These are phyloP conservation scores for Chalciporus sphaerocephalus DNA, from an alignment of 768 basidiomycete species.

Conservation along the genomic window DNA sequence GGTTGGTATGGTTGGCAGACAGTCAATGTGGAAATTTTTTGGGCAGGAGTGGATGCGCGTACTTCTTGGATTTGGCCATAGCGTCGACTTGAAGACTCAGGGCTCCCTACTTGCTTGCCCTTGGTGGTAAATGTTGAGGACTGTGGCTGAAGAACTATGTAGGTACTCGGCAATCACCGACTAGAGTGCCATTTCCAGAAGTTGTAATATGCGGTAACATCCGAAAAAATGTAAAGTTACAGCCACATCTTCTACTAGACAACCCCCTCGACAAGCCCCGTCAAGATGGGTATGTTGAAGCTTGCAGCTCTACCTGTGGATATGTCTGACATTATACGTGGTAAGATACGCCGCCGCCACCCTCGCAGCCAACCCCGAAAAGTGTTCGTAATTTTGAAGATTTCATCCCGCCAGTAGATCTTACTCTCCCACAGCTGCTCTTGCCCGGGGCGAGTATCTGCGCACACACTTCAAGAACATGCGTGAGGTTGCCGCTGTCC, in stretches of 20 bases:
- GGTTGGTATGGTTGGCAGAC: conserved; percentile 72
- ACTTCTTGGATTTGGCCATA: conserved; percentile 99
- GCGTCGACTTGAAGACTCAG: conserved; percentile 21
- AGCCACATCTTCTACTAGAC: conserved; percentile 35
- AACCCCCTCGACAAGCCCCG: conserved; percentile 37
- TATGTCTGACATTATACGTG: conserved; percentile 31
- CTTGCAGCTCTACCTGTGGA: conserved; percentile 11
- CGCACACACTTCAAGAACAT: conserved; percentile 99
- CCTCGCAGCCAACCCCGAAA: conserved; percentile 89
- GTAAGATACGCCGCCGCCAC: conserved; percentile 93
- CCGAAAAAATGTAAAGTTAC: conserved; percentile 32
- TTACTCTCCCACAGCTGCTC: conserved; percentile 58
- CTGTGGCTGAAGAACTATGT: conserved; percentile 35
- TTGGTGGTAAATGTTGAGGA: not conserved
- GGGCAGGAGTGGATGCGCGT: conserved; percentile 23
- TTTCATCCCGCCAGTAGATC: not conserved
- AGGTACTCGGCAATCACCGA: conserved; percentile 25
- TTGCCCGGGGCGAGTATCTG: conserved; percentile 93
- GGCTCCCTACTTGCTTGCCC: not conserved
- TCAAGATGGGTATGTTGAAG: conserved; percentile 60
- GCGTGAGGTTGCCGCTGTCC: conserved; percentile 95
- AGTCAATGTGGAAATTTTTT: conserved; percentile 11
- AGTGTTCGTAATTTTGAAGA: conserved; percentile 56
- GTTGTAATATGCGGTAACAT: conserved; percentile 17
- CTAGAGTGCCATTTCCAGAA: not conserved